Base-by-base conservation (phyloP, 2,329 filamentous ascomycete genomes). In the Aspergillus sergii region DNA sequence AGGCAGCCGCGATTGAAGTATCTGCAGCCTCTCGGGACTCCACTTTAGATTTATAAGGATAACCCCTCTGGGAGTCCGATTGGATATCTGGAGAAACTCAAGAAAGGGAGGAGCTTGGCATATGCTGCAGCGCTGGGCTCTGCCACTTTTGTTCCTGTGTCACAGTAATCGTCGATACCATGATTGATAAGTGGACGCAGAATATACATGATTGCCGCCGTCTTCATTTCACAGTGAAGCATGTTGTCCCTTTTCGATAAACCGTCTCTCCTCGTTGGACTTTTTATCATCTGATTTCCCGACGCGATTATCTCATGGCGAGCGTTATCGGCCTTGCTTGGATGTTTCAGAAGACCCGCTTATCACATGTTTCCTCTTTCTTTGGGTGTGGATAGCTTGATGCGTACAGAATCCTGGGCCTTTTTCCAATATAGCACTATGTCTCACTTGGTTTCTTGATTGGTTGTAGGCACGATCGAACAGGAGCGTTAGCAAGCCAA, bases 131-230 rank as follows among this genome's bases (percentile, higher is more conserved):
- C 43, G n/a, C 43, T 21, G 19, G 21, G 9, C 7, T 10, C 10
- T 46, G n/a, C 8, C 43, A 7, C n/a, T 4, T 43, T 46, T 59
- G 32, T 43, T 53, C 28, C 45, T 59, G 10, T 59, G 48, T 59
- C 32, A 16, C 34, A 26, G 41, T 54, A 54, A 23, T 46, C 36
- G 21, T 16, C 48, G 8, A 46, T 55, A 14, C 50, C 58, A 4
- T 34, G 58, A n/a, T 54, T 54, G 32, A 34, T 43, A 12, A 60
- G 50, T 21, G 48, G 48, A 0, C 36, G 28, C 12, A 45, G 34
- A 14, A 0, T 54, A 30, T 43, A 46, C 58, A 53, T 59, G 14
- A 45, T 59, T 16, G 28, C 19, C 19, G 50, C 58, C 1, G 19
- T 41, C n/a, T 55, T 28, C 46, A 45, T 59, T 21, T 59, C 23